Evolutionary conservation across 192 early-diverging fungal species (phyloP).

Genomic region (Linnemannia elongata): DNA sequence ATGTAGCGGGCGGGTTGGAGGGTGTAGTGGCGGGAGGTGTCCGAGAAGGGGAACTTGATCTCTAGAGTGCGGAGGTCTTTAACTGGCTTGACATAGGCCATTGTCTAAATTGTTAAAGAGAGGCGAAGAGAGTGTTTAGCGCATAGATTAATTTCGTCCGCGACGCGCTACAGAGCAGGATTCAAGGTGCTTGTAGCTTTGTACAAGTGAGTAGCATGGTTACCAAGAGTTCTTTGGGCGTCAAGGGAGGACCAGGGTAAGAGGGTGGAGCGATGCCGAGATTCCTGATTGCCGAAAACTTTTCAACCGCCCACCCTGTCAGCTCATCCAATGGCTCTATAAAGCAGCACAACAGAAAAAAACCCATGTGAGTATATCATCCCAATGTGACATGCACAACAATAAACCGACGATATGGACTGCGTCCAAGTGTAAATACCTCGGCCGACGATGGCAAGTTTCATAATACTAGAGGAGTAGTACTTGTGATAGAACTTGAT

Average conservation of each 20-base stretch:
- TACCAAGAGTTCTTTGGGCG: slow-evolving; percentile 70
- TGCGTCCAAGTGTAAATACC: slow-evolving; percentile 19
- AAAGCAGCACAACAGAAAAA: not conserved
- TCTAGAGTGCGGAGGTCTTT: slow-evolving; percentile 78
- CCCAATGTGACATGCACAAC: not conserved
- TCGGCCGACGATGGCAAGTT: slow-evolving; percentile 84
- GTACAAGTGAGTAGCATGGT: not conserved
- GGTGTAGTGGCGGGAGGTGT: slow-evolving; percentile 66
- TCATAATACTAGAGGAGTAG: slow-evolving; percentile 96
- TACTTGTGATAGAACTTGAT: slow-evolving; percentile 87
- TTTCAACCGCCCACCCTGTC: slow-evolving; percentile 79
- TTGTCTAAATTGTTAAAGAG: slow-evolving; percentile 7
- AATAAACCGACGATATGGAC: not conserved
- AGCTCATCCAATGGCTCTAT: slow-evolving; percentile 84
- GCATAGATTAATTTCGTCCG: not conserved
- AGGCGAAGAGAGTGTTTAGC: not conserved
- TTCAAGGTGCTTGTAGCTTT: not conserved
- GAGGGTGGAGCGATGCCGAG: slow-evolving; percentile 73
- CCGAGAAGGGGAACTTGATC: slow-evolving; percentile 86
- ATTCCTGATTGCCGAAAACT: slow-evolving; percentile 82
- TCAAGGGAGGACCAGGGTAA: slow-evolving; percentile 80
- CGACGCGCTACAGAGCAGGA: not conserved
- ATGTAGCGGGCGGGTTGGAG: slow-evolving; percentile 79
- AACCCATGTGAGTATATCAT: not conserved
- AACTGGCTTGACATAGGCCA: slow-evolving; percentile 74